Evolutionary conservation across 2,329 filamentous ascomycete species (phyloP), one percentile per base, ranked within the genome.

Genomic region (Penicillium sp.): DNA sequence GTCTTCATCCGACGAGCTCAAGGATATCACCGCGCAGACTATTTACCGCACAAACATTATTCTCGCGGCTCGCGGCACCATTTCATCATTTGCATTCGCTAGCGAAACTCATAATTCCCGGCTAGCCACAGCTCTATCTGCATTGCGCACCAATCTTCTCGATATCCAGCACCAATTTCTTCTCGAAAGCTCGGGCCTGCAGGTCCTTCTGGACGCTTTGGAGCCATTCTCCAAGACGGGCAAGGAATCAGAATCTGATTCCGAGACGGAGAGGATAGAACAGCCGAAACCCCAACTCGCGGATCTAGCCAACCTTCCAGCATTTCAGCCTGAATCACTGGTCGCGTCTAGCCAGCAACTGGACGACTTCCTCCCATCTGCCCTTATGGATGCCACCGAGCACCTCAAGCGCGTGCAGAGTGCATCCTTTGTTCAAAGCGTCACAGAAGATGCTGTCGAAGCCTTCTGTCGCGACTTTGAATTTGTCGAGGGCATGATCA

Each of bases 331-430:
- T 0, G 70, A 77, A 4, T 68, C 77, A 0, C 74, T 97, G n/a
- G 70, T 78, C 1, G 71, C 75, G 40, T 82, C 85, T 2, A 87
- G 87, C 58, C 87, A 90, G 59, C 79, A 77, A 32, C 75, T 98
- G 6, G 93, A 98, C 62, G 84, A 89, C 50, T 98, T 97, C 70
- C 74, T 98, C 20, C 90, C 93, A 0, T 94, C 89, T 1, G 93
- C 91, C 2, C 77, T 95, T 24, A 91, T 96, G 76, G 93, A 98
- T 64, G 90, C 90, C 2, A 82, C 87, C 58, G 86, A 93, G 41
- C 87, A 89, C 50, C 69, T 97, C 22, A 85, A 84, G 54, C 75
- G 80, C 34, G 71, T 98, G 1, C 82, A 86, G 51, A 86, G 87
- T 59, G 80, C 86, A 1, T 77, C 76, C 9, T 71, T 95, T 47